These are phyloP conservation scores for Mycena belliarum DNA, from an alignment of 768 basidiomycete species.

Conservation along the genomic window DNA sequence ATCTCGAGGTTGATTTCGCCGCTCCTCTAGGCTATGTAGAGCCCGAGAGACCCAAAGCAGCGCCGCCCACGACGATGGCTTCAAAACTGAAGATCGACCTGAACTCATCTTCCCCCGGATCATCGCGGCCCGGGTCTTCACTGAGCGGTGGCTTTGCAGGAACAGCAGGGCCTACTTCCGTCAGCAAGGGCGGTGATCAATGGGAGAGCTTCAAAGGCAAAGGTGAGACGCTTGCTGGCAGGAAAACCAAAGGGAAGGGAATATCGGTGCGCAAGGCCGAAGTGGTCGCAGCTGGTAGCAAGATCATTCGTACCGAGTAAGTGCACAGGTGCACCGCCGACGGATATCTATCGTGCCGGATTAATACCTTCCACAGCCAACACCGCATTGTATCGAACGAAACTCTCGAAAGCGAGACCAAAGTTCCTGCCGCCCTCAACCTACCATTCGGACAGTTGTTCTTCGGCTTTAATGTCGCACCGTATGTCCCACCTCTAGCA, in stretches of 20 bases:
- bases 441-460: slow-evolving; percentile 94
- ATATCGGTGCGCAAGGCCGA: slow-evolving; percentile 83
- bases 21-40: slow-evolving; percentile 93
- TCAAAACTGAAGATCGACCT: slow-evolving; percentile 95
- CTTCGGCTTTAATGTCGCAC: slow-evolving; percentile 87
- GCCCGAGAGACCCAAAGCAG: slow-evolving; percentile 82
- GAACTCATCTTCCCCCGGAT: slow-evolving; percentile 82
- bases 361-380: slow-evolving; percentile 54
- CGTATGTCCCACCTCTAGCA: slow-evolving; percentile 58
- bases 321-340: slow-evolving; percentile 42
- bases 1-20: slow-evolving; percentile 98
- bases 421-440: slow-evolving; percentile 87
- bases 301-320: slow-evolving; percentile 89
- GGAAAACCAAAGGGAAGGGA: slow-evolving; percentile 95
- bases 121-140: slow-evolving; percentile 78
- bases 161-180: slow-evolving; percentile 44
- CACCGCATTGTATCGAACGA: slow-evolving; percentile 83
- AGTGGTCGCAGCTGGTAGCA: slow-evolving; percentile 75
- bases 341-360: background rate
- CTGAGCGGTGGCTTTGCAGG: slow-evolving; percentile 68
- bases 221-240: slow-evolving; percentile 86
- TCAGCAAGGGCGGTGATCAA: slow-evolving; percentile 78
- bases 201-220: slow-evolving; percentile 98
- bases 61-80: slow-evolving; percentile 89
- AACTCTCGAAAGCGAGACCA: slow-evolving; percentile 67